A percentile compares a stretch with the other conserved stretches of the same genome.
These are phyloP conservation scores for Retiboletus fuscus DNA, from an alignment of 1,284 basidiomycete species.

Conservation along the genomic window DNA sequence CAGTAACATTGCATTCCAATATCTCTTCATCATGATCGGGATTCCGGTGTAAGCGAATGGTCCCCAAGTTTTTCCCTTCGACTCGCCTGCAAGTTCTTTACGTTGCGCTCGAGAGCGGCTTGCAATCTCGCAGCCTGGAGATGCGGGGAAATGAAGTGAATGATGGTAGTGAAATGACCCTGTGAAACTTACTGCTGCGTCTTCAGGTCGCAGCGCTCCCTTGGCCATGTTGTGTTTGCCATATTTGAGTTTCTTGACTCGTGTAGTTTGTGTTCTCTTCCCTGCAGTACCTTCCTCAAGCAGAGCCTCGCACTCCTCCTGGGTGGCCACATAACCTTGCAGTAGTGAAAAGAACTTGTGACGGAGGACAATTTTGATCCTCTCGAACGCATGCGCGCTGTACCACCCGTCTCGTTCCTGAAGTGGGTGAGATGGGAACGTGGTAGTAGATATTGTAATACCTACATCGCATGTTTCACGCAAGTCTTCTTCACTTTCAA, in stretches of 20 bases:
- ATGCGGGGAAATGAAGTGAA: constrained; percentile 7
- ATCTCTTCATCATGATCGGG: constrained; percentile 19
- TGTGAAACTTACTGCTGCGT: constrained; percentile 71
- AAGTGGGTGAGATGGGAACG: constrained; percentile 9
- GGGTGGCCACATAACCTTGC: constrained; percentile 75
- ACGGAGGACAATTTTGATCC: constrained; percentile 86
- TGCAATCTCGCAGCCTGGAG: constrained; percentile 66
- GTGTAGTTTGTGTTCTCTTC: constrained; percentile 55
- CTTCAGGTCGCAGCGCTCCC: constrained; percentile 81
- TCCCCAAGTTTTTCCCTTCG: constrained; percentile 45
- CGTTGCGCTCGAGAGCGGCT: constrained; percentile 69
- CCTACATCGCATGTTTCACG: constrained; percentile 79
- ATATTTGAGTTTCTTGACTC: constrained; percentile 62
- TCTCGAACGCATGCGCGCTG: constrained; percentile 75
- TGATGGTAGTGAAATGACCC: neutral
- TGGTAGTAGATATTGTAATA: constrained; percentile 23
- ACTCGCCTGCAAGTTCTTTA: constrained; percentile 55
- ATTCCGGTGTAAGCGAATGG: constrained; percentile 39
- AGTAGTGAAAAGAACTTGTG: constrained; percentile 89
- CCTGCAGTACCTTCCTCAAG: constrained; percentile 63
- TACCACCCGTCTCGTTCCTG: constrained; percentile 92
- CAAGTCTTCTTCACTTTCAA: constrained; percentile 76
- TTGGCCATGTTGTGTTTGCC: constrained; percentile 89
- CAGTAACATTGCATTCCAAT: constrained; percentile 32
- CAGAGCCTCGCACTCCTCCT: constrained; percentile 77